Base-by-base conservation (phyloP, 106 monocot genomes). In the Narthecium ossifragum region DNA sequence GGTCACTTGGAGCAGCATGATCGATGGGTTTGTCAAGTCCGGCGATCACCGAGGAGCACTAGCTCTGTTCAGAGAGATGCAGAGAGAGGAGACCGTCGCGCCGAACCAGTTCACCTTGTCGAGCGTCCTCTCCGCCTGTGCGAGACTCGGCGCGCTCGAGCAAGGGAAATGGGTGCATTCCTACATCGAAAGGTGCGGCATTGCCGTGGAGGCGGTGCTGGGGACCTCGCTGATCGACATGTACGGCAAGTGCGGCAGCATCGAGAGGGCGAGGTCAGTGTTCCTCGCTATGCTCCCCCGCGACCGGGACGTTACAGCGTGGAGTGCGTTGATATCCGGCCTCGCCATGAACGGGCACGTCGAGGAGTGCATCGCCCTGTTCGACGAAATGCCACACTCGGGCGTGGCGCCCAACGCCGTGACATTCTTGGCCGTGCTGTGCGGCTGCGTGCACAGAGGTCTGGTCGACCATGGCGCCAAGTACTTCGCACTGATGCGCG, bases 1-100 rank as follows among this genome's bases (percentile, higher is more conserved):
- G n/a, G 46, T 69, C 13, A 26, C 65, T 18, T 84, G 83, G 83
- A 84, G 74, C 36, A 66, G 78, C 1, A 78, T 84, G 64, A 79
- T 84, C 18, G 48, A 53, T 18, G 84, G 67, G 2, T 75, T 69
- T 51, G 68, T 75, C 59, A 63, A 40, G 28, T 31, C 11, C 36
- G 74, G 65, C 17, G 8, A 22, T 43, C 34, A 60, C 8, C 12
- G 5, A 17, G 49, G 72, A 61, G 79, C 79, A 14, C 28, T 85
- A 28, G 57, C 40, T 38, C 27, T 80, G 27, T 80, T 66, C 34
- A n/a, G n/a, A n/a, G 28, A 76, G 34, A 34, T 43, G 28, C 45
- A 80, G 61, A 29, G 69, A 24, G 23, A 32, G 10, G 34, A 69
- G 2, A 39, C 45, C 2, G 6, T 69, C 6, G 52, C 57, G 25